Evolutionary conservation across 192 early-diverging fungal species (phyloP), one percentile per base, ranked within the genome.

Genomic region (Powellomyces hirtus): DNA sequence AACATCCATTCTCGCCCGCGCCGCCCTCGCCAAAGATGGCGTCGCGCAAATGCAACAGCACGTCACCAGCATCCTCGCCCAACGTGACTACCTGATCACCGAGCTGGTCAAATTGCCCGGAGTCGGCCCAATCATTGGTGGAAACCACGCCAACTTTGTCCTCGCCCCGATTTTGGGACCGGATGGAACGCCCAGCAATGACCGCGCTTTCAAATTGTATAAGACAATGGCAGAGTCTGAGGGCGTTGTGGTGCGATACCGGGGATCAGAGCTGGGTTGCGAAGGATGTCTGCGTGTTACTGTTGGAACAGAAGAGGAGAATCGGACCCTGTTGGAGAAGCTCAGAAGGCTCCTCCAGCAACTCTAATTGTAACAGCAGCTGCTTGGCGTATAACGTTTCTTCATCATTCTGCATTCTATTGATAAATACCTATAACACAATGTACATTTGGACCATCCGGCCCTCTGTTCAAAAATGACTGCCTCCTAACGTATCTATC

Each of bases 141-240:
- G 81, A 30, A 94, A 93, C 73, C 91, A 98, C 46, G 91, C 91
- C 59, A 99, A 99, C 84, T 99, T 99, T 86, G 83, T 99, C 5
- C 71, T 99, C 58, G 92, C 88, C 6, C 89, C 91, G 69, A 75
- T 98, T 34, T 75, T 93, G 20, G 82, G 89, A 75, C 72, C 77
- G 18, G 71, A 79, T 20, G 89, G 86, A 4, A 68, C 81, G 30
- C 86, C 92, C 7, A 78, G 75, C 63, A 96, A 92, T 70, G 78
- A 81, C 5, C 78, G 86, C 30, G 95, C 98, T 11, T 67, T 84
- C 38, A 61, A 62, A 13, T 64, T 96, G 20, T 99, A 98, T 71
- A 87, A 86, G 60, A 74, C 83, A 16, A 83, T 99, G 84, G 98
- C 98, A 3, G 87, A 94, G 72, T 71, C 77, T 34, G 66, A 85